phyloP scores from a whole-genome alignment of 495 filamentous ascomycete species.

The Immersiella caudata region DNA sequence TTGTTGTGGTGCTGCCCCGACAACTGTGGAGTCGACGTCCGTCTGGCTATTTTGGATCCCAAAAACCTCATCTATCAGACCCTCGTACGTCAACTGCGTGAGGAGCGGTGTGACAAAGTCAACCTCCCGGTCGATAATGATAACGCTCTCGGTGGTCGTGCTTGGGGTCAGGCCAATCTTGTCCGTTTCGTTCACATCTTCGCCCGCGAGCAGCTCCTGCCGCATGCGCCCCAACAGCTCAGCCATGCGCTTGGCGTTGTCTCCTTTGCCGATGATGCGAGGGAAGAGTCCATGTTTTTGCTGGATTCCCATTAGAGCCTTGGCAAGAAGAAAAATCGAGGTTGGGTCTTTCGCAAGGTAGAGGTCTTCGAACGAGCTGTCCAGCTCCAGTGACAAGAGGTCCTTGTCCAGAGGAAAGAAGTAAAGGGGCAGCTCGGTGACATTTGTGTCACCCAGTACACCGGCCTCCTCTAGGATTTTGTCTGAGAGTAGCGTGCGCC shows the following conservation, averaged over 20 bases:
- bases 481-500: conserved; percentile 88
- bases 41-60: conserved; percentile 86
- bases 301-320: conserved; percentile 94
- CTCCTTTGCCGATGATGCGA: conserved; percentile 93
- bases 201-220: conserved; percentile 80
- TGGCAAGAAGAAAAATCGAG: conserved; percentile 80
- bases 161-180: conserved; percentile 82
- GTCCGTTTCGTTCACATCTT: conserved; percentile 63
- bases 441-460: conserved; percentile 87
- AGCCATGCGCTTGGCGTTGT: conserved; percentile 84
- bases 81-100: conserved; percentile 96
- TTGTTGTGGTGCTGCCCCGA: conserved; percentile 65
- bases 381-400: conserved; percentile 86
- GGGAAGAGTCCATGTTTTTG: conserved; percentile 92
- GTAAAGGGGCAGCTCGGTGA: conserved; percentile 80
- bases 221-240: conserved; percentile 93
- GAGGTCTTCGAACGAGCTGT: conserved; percentile 81
- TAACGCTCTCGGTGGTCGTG: conserved; percentile 80
- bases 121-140: conserved; percentile 93
- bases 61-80: conserved; percentile 91
- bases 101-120: conserved; percentile 89
- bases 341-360: conserved; percentile 92
- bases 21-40: conserved; percentile 89
- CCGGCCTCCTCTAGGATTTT: conserved; percentile 91
- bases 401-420: conserved; percentile 93